Evolutionary conservation across 1,139 yeast genomes (phyloP).

Genomic region (Blastobotrys persicus): DNA sequence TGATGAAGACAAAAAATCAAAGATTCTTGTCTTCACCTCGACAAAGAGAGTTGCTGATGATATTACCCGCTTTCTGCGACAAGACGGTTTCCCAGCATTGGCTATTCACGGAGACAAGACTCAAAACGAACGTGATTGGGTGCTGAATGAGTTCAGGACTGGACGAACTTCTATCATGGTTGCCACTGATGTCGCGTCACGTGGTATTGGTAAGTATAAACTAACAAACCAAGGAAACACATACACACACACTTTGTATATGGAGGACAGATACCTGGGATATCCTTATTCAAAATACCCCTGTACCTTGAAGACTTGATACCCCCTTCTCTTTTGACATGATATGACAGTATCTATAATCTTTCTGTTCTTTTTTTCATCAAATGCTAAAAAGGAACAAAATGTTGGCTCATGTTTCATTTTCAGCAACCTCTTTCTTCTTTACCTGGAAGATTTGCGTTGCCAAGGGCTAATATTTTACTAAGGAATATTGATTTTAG

Average conservation of each 20-base stretch:
- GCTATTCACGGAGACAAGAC: slow-evolving; percentile 99
- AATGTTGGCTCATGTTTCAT: too few species aligned
- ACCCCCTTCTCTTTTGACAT: background rate
- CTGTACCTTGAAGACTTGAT: background rate
- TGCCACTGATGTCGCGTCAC: slow-evolving; percentile 99
- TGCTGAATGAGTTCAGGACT: slow-evolving; percentile 81
- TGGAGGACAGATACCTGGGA: background rate
- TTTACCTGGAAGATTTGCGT: too few species aligned
- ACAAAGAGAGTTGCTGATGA: slow-evolving; percentile 98
- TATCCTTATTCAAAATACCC: background rate
- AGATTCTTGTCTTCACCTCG: slow-evolving; percentile 84
- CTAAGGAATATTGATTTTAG: background rate
- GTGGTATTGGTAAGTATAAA: slow-evolving; percentile 94
- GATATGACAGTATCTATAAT: background rate
- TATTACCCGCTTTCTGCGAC: slow-evolving; percentile 83
- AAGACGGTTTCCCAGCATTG: slow-evolving; percentile 98
- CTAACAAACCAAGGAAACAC: background rate
- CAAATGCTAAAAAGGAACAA: too few species aligned
- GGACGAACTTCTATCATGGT: slow-evolving; percentile 97
- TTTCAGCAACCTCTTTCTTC: too few species aligned
- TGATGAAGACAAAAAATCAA: slow-evolving; percentile 64
- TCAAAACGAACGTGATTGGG: slow-evolving; percentile 99
- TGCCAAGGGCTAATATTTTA: background rate
- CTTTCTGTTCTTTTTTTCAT: background rate
- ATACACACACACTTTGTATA: background rate